phyloP scores from a whole-genome alignment of 2,329 filamentous ascomycete species.

The Fusarium mexicanum region DNA sequence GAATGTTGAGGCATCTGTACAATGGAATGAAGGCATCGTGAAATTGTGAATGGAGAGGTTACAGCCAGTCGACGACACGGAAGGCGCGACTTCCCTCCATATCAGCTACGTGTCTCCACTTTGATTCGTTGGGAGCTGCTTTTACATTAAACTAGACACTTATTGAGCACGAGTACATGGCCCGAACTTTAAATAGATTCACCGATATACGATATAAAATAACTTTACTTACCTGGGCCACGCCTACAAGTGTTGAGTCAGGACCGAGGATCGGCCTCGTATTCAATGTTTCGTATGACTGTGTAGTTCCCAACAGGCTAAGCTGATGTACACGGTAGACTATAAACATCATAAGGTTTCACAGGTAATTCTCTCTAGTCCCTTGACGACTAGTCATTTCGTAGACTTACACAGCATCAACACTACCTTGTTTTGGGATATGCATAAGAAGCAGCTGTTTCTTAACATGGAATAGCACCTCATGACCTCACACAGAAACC shows the following conservation, averaged over 20 bases:
- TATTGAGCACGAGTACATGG: too few relatives aligned
- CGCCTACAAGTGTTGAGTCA: too few relatives aligned
- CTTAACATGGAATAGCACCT: too few relatives aligned
- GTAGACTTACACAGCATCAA: not conserved
- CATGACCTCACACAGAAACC: too few relatives aligned
- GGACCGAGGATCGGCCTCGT: not conserved
- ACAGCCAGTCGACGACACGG: fast-evolving
- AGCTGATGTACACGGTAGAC: not conserved
- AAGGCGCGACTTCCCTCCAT: not conserved
- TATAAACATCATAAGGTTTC: not conserved
- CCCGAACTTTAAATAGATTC: too few relatives aligned
- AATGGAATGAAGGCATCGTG: not conserved
- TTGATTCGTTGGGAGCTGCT: not conserved
- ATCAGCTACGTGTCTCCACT: not conserved
- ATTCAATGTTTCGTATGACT: not conserved
- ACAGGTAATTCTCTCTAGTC: too few relatives aligned
- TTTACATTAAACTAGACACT: not conserved
- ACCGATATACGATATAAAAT: not conserved
- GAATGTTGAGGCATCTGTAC: not conserved
- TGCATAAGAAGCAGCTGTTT: fast-evolving
- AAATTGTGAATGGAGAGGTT: not conserved
- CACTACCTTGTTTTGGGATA: not conserved
- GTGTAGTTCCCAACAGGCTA: not conserved
- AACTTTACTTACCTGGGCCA: not conserved
- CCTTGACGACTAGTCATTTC: not conserved